These are phyloP conservation scores for Leccinum longicurvipes DNA, from an alignment of 768 basidiomycete genomes.

Conservation along the genomic window DNA sequence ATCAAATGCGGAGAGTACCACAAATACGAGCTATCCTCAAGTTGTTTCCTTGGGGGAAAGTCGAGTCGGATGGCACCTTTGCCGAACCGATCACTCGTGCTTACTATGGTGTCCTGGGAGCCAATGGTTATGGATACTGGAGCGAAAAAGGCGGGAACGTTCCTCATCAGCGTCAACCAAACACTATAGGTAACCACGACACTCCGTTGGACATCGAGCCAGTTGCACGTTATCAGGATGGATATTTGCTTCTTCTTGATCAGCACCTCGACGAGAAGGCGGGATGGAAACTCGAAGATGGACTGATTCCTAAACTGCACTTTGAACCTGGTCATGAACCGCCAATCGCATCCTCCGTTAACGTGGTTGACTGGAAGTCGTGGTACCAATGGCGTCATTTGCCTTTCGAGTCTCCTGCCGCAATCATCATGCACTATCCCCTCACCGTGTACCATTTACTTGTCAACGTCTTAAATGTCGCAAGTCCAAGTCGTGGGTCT, in stretches of 20 bases:
- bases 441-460: slow-evolving; percentile 39
- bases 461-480: slow-evolving; percentile 32
- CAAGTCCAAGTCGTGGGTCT: slow-evolving; percentile 22
- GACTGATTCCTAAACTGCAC: slow-evolving; percentile 34
- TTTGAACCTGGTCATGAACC: slow-evolving; percentile 29
- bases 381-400: slow-evolving; percentile 47
- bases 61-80: slow-evolving; percentile 43
- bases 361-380: slow-evolving; percentile 39
- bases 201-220: slow-evolving; percentile 7
- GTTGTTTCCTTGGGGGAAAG: slow-evolving; percentile 42
- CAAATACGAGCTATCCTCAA: slow-evolving; percentile 32
- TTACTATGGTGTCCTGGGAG: slow-evolving; percentile 37
- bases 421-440: slow-evolving; percentile 43
- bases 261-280: slow-evolving; percentile 30
- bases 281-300: slow-evolving; percentile 36
- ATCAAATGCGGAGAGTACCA: slow-evolving; percentile 36
- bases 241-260: slow-evolving; percentile 32
- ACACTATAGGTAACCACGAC: slow-evolving; percentile 4
- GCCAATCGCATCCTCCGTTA: slow-evolving; percentile 23
- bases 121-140: slow-evolving; percentile 41
- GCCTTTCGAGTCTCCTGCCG: slow-evolving; percentile 41
- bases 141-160: slow-evolving; percentile 34
- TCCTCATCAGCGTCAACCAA: slow-evolving; percentile 29
- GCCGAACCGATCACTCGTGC: slow-evolving; percentile 33
- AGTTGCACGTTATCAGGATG: slow-evolving; percentile 29